A percentile compares a stretch with the other conserved stretches of the same genome.
Conservation (phyloP, 495 filamentous ascomycete species). For the Talaromyces ruber region DNA sequence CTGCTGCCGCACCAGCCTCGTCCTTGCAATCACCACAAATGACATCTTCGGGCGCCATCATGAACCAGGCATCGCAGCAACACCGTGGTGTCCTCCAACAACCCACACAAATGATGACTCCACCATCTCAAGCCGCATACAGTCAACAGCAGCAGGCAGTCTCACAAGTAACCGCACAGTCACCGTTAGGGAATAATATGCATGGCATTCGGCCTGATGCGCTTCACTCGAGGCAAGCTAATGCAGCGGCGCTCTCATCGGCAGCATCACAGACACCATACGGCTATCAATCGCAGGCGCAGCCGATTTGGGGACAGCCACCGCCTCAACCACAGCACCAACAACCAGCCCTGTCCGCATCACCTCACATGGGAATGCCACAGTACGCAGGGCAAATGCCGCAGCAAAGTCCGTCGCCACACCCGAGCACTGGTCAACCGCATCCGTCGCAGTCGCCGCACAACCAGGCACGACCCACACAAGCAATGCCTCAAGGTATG, state of each 20-base stretch:
- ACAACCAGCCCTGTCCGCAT: conserved; percentile 24
- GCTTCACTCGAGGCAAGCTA: conserved; percentile 32
- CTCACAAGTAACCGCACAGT: conserved; percentile 31
- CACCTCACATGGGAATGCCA: conserved; percentile 33
- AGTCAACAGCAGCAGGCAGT: conserved; percentile 26
- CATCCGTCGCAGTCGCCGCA: conserved; percentile 40
- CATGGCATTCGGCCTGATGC: conserved; percentile 34
- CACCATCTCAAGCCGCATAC: conserved; percentile 21
- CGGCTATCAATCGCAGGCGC: conserved; percentile 37
- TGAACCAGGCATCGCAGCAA: conserved; percentile 30
- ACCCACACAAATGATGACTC: conserved; percentile 31
- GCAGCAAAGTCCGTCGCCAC: conserved; percentile 36
- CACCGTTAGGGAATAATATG: conserved; percentile 33
- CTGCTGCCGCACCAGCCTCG: conserved; percentile 38
- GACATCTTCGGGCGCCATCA: conserved; percentile 24
- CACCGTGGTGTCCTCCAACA: conserved; percentile 22
- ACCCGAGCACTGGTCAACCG: conserved; percentile 22
- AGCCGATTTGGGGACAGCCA: conserved; percentile 46
- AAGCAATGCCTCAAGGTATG: conserved; percentile 31
- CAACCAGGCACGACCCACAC: conserved; percentile 33
- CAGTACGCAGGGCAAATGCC: conserved; percentile 35
- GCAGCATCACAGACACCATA: conserved; percentile 34
- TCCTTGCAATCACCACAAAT: conserved; percentile 35
- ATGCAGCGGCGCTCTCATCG: conserved; percentile 30
- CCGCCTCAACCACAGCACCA: conserved; percentile 44